Evolutionary conservation across 208 protist genomes (phyloP).

Genomic region (Leishmania martiniquensis): DNA sequence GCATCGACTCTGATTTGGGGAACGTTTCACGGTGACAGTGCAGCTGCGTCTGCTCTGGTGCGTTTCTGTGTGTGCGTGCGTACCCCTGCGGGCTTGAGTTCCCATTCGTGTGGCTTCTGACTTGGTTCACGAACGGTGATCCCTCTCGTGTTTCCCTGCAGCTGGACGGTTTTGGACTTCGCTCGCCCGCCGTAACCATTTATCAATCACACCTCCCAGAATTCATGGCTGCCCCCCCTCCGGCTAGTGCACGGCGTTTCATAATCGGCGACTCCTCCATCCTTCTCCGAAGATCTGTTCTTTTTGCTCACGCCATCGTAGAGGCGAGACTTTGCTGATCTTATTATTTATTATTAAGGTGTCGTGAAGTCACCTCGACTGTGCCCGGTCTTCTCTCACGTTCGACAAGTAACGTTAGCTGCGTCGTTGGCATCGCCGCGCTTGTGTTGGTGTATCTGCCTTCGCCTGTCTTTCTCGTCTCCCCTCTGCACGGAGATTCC

Average conservation of each 20-base stretch:
- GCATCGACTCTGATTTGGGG: not conserved
- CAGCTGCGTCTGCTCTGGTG: not conserved
- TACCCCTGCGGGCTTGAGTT: not conserved
- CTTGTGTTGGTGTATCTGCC: not conserved
- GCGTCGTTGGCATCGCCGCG: not conserved
- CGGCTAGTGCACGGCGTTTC: not conserved
- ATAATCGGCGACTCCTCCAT: not conserved
- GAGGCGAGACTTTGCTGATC: not conserved
- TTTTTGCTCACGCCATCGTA: constrained; percentile 5
- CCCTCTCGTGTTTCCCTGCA: not conserved
- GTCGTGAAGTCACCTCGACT: not conserved
- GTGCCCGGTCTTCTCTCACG: not conserved
- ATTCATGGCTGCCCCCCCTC: not conserved
- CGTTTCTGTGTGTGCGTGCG: not conserved
- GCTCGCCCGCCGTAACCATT: not conserved
- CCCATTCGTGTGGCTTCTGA: not conserved
- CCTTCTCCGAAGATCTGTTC: not conserved
- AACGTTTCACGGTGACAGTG: not conserved
- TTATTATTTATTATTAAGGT: not conserved
- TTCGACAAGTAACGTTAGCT: too few relatives aligned
- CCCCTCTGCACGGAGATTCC: not conserved
- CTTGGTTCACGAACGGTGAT: not conserved
- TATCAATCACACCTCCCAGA: not conserved
- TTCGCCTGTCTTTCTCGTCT: not conserved
- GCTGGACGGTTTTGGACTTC: not conserved